Base-by-base conservation (phyloP, 2,329 filamentous ascomycete species). In the Cercospora nicotianae region DNA sequence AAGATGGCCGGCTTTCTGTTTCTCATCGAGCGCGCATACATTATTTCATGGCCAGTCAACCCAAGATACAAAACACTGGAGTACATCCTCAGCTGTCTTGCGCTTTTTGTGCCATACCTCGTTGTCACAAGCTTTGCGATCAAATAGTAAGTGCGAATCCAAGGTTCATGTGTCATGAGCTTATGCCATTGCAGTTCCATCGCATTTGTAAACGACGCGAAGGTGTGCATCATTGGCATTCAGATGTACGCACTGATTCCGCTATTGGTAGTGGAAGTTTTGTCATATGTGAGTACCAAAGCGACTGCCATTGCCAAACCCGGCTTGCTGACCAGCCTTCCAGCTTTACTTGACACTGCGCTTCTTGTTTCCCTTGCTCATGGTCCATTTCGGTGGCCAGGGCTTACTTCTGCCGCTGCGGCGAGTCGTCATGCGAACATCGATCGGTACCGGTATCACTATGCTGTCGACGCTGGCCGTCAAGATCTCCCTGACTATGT, bases 11-110 rank as follows among this genome's bases (percentile, higher is more conserved):
- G 61, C 6, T 68, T 72, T 48, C 36, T 70, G 3, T 72, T 71
- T 63, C 63, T 72, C 28, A 72, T 72, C 61, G 69, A 71, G 60
- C 48, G 71, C 18, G 66, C 66, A n/a, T 72, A 72, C 64, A 72
- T 72, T 18, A 71, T 71, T 23, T 71, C 71, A 9, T 72, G 69
- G 67, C 71, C 71, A 2, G 63, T 67, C 33, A 65, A 53, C 4
- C 67, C 71, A 20, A 51, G 71, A 55, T 45, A 65, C 26, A 68
- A 70, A 28, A 69, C 67, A 13, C 62, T 58, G 23, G 71, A 72
- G 31, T 72, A 72, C 20, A 57, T 71, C 23, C 30, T 70, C 23
- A 72, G 64, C 58, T 68, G 64, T 28, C n/a, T 69, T 10, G 53
- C 30, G 23, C 69, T 72, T 63, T 67, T 72, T 10, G 63, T 57